Evolutionary conservation across 306 rosid genomes (phyloP).

Genomic region (Datisca glomerata): DNA sequence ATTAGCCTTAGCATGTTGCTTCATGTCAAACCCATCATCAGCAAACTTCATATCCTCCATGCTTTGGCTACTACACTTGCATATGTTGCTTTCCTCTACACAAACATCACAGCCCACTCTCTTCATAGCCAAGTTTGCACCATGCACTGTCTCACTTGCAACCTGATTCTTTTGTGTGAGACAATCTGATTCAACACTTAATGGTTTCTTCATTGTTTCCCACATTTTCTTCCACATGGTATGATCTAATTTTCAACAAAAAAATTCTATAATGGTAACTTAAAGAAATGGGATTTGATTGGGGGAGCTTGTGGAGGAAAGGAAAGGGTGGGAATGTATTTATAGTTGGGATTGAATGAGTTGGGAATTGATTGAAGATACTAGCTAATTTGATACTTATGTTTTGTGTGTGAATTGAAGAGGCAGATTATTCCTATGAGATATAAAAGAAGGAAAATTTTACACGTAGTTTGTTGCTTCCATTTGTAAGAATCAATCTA

Average conservation of each 20-base stretch:
- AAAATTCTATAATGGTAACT: not conserved
- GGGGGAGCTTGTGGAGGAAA: not conserved
- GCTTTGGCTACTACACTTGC: constrained; percentile 22
- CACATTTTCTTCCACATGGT: constrained; percentile 19
- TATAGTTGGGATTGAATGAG: too few species aligned
- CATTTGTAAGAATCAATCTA: constrained; percentile 2
- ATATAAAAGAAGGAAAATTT: not conserved
- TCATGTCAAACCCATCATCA: constrained; percentile 3
- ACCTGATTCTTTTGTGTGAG: constrained; percentile 17
- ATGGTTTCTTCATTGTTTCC: constrained; percentile 8
- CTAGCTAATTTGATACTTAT: too few species aligned
- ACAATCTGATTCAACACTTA: constrained; percentile 9
- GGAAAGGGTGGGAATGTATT: not conserved
- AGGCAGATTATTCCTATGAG: not conserved
- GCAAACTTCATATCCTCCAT: constrained; percentile 5
- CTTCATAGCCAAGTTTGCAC: constrained; percentile 14
- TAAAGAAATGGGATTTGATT: not conserved
- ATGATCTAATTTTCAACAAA: not conserved
- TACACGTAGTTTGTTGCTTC: not conserved
- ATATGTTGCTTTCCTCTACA: constrained; percentile 31
- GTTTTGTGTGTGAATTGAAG: not conserved
- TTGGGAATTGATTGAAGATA: too few species aligned
- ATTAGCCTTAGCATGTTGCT: constrained; percentile 24
- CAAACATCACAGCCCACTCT: constrained; percentile 22
- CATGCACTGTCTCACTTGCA: constrained; percentile 15